phyloP scores from a whole-genome alignment of 129 eudicot species.

The Scalesia atractyloides region DNA sequence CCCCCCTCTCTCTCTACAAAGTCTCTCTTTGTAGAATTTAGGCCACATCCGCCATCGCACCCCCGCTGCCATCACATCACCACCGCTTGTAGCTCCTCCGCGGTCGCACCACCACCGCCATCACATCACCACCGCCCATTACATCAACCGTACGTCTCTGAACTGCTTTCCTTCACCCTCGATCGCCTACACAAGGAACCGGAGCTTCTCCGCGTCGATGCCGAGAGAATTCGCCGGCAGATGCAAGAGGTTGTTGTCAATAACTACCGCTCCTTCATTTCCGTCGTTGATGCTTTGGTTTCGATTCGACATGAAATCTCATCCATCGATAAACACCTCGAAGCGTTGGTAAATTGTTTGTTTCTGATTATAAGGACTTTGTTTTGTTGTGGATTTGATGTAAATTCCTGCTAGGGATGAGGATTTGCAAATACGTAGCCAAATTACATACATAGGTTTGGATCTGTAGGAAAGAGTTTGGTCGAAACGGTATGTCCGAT shows the following conservation, averaged over 20 bases:
- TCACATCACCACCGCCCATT: too few species aligned
- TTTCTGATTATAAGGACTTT: background rate
- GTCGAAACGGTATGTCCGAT: too few species aligned
- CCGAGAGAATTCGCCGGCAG: constrained; percentile 89
- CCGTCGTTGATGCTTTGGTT: constrained; percentile 91
- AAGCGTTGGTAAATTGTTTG: constrained; percentile 55
- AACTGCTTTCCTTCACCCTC: constrained; percentile 95
- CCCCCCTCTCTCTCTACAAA: too few species aligned
- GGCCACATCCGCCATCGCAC: too few species aligned
- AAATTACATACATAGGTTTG: too few species aligned
- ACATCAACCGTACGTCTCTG: constrained; percentile 99
- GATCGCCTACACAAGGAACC: constrained; percentile 99
- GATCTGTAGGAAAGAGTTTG: too few species aligned
- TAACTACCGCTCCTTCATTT: constrained; percentile 89
- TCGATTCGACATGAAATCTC: constrained; percentile 76
- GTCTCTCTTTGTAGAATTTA: too few species aligned
- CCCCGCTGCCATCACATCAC: too few species aligned
- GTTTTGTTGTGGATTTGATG: constrained; percentile 8
- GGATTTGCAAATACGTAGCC: background rate
- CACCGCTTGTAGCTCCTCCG: too few species aligned
- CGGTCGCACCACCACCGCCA: too few species aligned
- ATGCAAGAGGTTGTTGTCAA: constrained; percentile 98
- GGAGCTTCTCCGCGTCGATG: constrained; percentile 95
- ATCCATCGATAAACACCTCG: constrained; percentile 83
- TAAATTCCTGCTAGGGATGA: background rate